Conservation (phyloP, 768 basidiomycete genomes). For the Pleurotus cornucopiae region DNA sequence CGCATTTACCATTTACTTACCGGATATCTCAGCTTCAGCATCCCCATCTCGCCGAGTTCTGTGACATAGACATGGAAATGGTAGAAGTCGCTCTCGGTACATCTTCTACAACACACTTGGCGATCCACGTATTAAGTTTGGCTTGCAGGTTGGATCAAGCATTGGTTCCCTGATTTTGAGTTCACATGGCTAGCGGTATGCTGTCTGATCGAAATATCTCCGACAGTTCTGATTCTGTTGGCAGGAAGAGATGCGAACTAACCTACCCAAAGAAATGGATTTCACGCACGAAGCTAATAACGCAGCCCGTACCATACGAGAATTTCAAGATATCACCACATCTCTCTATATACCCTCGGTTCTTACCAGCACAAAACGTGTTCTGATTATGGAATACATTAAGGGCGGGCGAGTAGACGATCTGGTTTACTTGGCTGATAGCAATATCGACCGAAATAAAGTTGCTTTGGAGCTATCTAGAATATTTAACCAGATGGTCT, state of each 20-base stretch:
- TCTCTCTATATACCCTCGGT: constrained; percentile 89
- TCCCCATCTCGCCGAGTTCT: constrained; percentile 90
- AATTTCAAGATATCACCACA: constrained; percentile 68
- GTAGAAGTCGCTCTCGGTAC: constrained; percentile 68
- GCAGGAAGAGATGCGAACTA: constrained; percentile 90
- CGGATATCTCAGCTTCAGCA: constrained; percentile 65
- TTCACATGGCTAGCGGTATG: constrained; percentile 83
- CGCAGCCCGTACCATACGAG: constrained; percentile 60
- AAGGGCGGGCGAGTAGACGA: constrained; percentile 88
- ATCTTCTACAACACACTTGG: constrained; percentile 11
- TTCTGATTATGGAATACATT: constrained; percentile 94
- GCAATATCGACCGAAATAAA: constrained; percentile 88
- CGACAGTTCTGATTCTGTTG: constrained; percentile 33
- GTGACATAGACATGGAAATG: constrained; percentile 86
- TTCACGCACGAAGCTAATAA: constrained; percentile 89
- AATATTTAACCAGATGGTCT: constrained; percentile 95
- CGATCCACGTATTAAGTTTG: constrained; percentile 1
- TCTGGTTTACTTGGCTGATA: constrained; percentile 71
- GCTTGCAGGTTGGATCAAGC: constrained; percentile 72
- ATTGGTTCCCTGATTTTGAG: constrained; percentile 94
- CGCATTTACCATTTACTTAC: constrained; percentile 11
- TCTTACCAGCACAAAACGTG: constrained; percentile 74
- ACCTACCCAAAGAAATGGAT: constrained; percentile 92
- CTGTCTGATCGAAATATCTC: neutral
- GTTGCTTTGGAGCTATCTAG: constrained; percentile 86